A percentile compares a stretch with the other conserved stretches of the same genome.
Evolutionary conservation across 768 basidiomycete species (phyloP).

Genomic region (Termitomyces sp.): DNA sequence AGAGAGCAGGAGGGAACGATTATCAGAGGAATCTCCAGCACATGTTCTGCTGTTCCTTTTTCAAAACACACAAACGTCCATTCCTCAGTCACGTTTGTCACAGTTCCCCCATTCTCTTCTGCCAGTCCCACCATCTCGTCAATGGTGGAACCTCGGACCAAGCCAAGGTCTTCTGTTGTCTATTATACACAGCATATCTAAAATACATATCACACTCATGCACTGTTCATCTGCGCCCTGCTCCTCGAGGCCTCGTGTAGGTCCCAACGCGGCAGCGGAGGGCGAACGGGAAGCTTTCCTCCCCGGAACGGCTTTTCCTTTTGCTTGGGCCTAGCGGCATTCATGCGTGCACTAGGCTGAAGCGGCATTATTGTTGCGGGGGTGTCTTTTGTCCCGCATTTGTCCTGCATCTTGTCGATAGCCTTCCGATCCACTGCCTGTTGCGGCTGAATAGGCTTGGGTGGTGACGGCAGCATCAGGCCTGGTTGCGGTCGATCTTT

Average conservation of each 20-base stretch:
- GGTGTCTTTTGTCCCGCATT: background rate
- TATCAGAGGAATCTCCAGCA: constrained; percentile 26
- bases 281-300: constrained; percentile 18
- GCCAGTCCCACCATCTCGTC: constrained; percentile 2
- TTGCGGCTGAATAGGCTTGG: constrained; percentile 1
- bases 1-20: constrained; percentile 18
- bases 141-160: background rate
- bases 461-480: background rate
- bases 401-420: background rate
- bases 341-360: constrained; percentile 13
- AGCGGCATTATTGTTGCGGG: background rate
- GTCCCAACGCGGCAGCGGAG: constrained; percentile 22
- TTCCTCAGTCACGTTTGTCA: constrained; percentile 17
- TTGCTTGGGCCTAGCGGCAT: constrained; percentile 7
- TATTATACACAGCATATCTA: background rate
- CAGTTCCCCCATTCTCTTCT: background rate
- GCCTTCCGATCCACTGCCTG: background rate
- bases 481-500: background rate
- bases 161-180: too few relatives aligned
- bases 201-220: background rate
- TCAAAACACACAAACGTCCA: constrained; percentile 21
- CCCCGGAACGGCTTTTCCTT: constrained; percentile 18
- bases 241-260: constrained; percentile 2
- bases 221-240: too few relatives aligned
- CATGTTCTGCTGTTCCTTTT: constrained; percentile 19